Conservation (phyloP, 257 asterid species). For the Salvia rosmarinus region DNA sequence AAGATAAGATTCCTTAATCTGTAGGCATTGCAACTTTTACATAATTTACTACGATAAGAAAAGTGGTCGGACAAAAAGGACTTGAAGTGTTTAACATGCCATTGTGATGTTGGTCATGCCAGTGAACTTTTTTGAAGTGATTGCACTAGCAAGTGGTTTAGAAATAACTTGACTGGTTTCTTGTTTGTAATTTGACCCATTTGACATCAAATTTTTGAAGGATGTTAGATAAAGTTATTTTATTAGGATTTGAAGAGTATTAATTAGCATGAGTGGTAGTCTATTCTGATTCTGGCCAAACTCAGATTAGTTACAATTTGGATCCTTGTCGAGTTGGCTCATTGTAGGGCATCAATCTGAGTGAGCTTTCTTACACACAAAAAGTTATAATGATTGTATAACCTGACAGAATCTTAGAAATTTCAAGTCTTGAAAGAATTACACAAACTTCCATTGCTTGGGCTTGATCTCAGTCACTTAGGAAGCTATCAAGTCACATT, state of each 20-base stretch:
- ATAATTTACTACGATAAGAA: neutral
- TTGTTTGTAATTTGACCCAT: too few relatives aligned
- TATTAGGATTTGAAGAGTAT: too few relatives aligned
- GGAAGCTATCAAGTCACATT: neutral
- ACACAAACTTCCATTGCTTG: neutral
- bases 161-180: too few relatives aligned
- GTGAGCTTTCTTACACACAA: neutral
- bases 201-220: too few relatives aligned
- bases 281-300: too few relatives aligned
- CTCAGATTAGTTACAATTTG: neutral
- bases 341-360: neutral
- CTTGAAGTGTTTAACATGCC: slow-evolving; percentile 7
- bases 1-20: slow-evolving; percentile 11
- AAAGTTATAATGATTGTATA: too few relatives aligned
- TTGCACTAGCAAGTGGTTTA: too few relatives aligned
- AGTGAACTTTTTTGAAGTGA: too few relatives aligned
- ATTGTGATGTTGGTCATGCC: neutral
- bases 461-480: neutral
- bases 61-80: neutral
- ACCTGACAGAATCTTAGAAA: too few relatives aligned
- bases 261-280: too few relatives aligned
- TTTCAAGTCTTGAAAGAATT: neutral
- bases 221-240: too few relatives aligned
- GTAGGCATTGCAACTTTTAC: neutral
- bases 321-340: neutral